Evolutionary conservation across 495 filamentous ascomycete species (phyloP), one percentile per base, ranked within the genome.

Genomic region (Collariella sp.): DNA sequence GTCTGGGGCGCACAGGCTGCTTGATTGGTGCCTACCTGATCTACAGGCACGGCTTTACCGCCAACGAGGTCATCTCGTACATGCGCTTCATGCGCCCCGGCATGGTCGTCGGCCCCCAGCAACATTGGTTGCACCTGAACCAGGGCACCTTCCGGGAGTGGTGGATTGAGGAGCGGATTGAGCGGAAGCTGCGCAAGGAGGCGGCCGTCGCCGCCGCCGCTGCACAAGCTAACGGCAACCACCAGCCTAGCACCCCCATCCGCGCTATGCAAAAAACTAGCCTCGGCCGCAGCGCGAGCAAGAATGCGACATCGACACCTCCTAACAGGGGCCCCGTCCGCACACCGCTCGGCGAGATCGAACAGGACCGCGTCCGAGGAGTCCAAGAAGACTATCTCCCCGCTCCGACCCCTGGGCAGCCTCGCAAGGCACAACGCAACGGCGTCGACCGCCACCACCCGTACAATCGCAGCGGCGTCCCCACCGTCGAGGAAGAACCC

Each of bases 81-180:
- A 97, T 99, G 93, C 83, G 93, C 55, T 99, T 99, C 72, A 99
- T 97, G 93, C 83, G 93, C 33, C 93, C 93, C 0, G 93, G 93
- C 19, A 99, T 99, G 93, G 93, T 99, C 2, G 93, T 99, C 31
- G 93, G 93, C 1, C 93, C 93, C n/a, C 93, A 99, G 63, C 93
- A 99, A 69, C 93, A 99, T 68, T 99, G 93, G 93, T 78, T 99
- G 16, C 93, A 97, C 66, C 83, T 97, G 52, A 96, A 99, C 74
- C 93, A 99, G 72, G 86, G 85, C 12, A 80, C 85, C 19, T 99
- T 99, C 82, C 84, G 93, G 12, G 89, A 97, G 64, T 99, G 93
- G 93, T 99, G 89, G 89, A 82, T 87, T 47, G 91, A 96, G 67
- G 93, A 97, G 71, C 80, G 81, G 29, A 77, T 95, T 64, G 88